Conservation (phyloP, 2,329 filamentous ascomycete genomes). For the Zelopaecilomyces penicillatus region DNA sequence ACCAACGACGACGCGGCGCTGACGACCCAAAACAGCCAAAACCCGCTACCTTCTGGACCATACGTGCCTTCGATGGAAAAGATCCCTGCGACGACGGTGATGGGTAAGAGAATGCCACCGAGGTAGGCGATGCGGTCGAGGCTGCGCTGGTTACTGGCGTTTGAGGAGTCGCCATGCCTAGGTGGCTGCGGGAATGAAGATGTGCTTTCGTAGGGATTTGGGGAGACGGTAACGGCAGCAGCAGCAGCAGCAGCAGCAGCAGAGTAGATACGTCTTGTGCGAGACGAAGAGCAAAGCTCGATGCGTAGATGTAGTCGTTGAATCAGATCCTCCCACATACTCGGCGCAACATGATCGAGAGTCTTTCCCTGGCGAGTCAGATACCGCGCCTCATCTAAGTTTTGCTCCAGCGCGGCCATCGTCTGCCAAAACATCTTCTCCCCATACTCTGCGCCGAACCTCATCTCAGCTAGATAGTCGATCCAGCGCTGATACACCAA, state of each 20-base stretch:
- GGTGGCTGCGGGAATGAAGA: not conserved
- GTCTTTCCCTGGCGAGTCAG: not conserved
- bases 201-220: not conserved
- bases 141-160: slow-evolving; percentile 29
- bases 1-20: slow-evolving; percentile 29
- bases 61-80: slow-evolving; percentile 39
- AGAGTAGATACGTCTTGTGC: not conserved
- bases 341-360: not conserved
- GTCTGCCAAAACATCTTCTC: not conserved
- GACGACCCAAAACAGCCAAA: slow-evolving; percentile 43
- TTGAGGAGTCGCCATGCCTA: not conserved
- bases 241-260: too few species aligned
- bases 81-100: slow-evolving; percentile 39
- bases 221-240: too few species aligned
- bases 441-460: not conserved
- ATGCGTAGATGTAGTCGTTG: not conserved
- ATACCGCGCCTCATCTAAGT: slow-evolving; percentile 4
- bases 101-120: slow-evolving; percentile 39
- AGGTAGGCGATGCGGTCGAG: slow-evolving; percentile 42
- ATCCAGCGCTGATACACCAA: slow-evolving; percentile 20
- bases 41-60: slow-evolving; percentile 30
- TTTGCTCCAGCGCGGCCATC: slow-evolving; percentile 16
- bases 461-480: slow-evolving; percentile 8
- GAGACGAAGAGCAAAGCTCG: not conserved
- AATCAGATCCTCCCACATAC: not conserved